Base-by-base conservation (phyloP, 2,329 filamentous ascomycete species). In the Chaetomium sp. region DNA sequence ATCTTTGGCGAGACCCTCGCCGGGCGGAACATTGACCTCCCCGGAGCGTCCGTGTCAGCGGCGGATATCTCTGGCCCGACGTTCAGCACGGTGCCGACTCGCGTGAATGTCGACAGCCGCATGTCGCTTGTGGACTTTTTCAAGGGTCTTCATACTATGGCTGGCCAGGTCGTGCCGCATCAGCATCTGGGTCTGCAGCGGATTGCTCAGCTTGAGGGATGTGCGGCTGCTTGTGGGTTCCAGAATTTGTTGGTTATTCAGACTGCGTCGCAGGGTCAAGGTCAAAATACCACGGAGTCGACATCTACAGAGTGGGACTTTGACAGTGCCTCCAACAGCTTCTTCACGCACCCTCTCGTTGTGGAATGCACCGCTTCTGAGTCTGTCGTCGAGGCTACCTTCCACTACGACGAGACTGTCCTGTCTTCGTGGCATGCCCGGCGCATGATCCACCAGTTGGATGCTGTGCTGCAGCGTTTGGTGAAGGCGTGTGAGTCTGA, bases 1-100 rank as follows among this genome's bases (percentile, higher is more conserved):
- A 72, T 70, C 6, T 78, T 79, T 58, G 65, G 62, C 1, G 62
- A 64, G 14, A 64, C 65, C 0, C 54, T 65, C 3, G 50, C 62
- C 1, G 65, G 64, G 8, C 64, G 65, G 49, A 65, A 66, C 51
- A 57, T 64, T n/a, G 58, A 59, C 37, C 43, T 67, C 1, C 46
- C 59, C 1, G 63, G 60, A 3, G 19, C 19, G 19, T 27, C 19
- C 19, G 19, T 27, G 19, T 27, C 19, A 2, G 57, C 65, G 8
- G 51, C 50, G n/a, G 60, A 65, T 5, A 63, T 66, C 49, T 54
- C 61, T 2, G 65, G 63, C 2, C 65, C 65, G 1, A 65, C 61
- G 1, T 59, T 66, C 35, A 59, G 61, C 37, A 66, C 64, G 1
- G 57, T 66, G 7, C 64, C 64, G 2, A 59, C 54, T 2, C 46